A percentile compares a stretch with the other conserved stretches of the same genome.
phyloP scores from a whole-genome alignment of 805 yeast genomes.

The Suhomyces kilbournensis region DNA sequence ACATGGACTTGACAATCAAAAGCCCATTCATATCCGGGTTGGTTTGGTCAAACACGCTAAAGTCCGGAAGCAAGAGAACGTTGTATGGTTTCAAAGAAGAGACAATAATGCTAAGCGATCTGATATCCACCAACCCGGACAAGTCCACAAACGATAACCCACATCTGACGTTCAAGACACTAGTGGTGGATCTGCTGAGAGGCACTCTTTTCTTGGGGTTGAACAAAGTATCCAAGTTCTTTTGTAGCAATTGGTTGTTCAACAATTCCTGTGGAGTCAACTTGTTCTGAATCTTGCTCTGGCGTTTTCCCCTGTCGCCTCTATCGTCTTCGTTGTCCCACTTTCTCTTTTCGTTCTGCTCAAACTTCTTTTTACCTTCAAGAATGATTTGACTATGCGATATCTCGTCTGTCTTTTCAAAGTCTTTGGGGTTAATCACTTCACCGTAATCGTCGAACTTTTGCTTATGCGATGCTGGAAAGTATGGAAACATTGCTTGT shows the following conservation, averaged over 20 bases:
- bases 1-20: constrained; percentile 21
- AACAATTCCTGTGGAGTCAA: constrained; percentile 43
- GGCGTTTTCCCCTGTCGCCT: constrained; percentile 13
- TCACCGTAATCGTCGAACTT: constrained; percentile 88
- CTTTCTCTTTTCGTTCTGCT: constrained; percentile 26
- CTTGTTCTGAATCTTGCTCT: constrained; percentile 22
- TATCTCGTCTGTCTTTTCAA: constrained; percentile 53
- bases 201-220: constrained; percentile 49
- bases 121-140: constrained; percentile 77
- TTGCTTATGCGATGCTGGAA: constrained; percentile 44
- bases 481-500: constrained; percentile 75
- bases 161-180: constrained; percentile 50
- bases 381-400: constrained; percentile 32
- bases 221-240: constrained; percentile 46
- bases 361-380: constrained; percentile 39
- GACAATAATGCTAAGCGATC: constrained; percentile 76
- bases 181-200: background rate
- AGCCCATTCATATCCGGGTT: constrained; percentile 28
- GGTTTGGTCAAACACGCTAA: constrained; percentile 19
- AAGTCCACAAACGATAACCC: constrained; percentile 75
- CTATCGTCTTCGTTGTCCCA: constrained; percentile 20
- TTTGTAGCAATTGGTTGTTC: constrained; percentile 39
- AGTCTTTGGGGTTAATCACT: constrained; percentile 62
- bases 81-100: constrained; percentile 77
- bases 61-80: constrained; percentile 55